Conservation (phyloP, 495 filamentous ascomycete species). For the Penicillium ucsense region DNA sequence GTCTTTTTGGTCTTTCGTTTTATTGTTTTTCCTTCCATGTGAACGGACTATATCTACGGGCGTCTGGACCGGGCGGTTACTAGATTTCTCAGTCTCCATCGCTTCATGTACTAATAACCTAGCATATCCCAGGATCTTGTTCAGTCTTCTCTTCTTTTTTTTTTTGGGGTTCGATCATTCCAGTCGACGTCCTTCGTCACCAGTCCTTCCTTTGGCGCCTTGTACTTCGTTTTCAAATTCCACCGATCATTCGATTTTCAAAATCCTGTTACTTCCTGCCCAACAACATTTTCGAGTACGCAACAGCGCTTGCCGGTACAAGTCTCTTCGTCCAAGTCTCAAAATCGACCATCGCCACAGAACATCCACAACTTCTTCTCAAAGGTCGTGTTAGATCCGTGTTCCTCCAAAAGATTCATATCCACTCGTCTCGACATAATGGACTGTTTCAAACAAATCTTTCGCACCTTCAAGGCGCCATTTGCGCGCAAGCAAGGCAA, state of each 20-base stretch:
- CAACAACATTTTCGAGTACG: not conserved
- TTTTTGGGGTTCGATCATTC: slow-evolving; percentile 4
- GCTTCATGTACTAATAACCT: slow-evolving; percentile 14
- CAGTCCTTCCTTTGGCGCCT: slow-evolving; percentile 20
- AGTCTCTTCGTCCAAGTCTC: too few species aligned
- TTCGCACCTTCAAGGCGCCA: slow-evolving; percentile 26
- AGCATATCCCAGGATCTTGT: slow-evolving; percentile 10
- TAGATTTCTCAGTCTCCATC: slow-evolving; percentile 4
- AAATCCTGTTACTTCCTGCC: too few species aligned
- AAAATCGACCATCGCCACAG: too few species aligned
- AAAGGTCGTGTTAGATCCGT: too few species aligned
- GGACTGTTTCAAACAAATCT: slow-evolving; percentile 35
- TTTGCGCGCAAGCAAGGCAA: slow-evolving; percentile 22
- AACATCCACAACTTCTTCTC: too few species aligned
- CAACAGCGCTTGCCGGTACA: too few species aligned
- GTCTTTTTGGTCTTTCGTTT: too few species aligned
- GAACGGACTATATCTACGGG: slow-evolving; percentile 14
- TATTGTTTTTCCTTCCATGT: too few species aligned
- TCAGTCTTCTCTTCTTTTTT: slow-evolving; percentile 15
- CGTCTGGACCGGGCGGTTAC: slow-evolving; percentile 3
- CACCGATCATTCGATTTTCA: too few species aligned
- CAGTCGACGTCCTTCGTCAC: slow-evolving; percentile 4
- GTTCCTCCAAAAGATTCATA: not conserved
- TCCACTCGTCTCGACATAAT: slow-evolving; percentile 8
- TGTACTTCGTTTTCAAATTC: slow-evolving; percentile 14